Conservation (phyloP, 441 rosid genomes). For the Euphorbia celastroides region DNA sequence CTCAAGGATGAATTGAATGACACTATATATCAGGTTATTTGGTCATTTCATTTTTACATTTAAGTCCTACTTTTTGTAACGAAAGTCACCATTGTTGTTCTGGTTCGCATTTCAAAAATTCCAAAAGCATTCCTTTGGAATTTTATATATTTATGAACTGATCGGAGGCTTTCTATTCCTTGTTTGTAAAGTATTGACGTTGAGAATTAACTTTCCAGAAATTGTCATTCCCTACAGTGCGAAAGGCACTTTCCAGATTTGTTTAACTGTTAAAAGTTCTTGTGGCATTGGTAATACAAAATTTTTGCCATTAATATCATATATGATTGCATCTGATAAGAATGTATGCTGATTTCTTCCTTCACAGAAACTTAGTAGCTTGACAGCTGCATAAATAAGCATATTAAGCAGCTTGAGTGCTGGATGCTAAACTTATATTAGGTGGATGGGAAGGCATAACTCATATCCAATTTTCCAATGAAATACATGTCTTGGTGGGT, state of each 20-base stretch:
- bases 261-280: background rate
- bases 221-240: background rate
- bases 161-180: background rate
- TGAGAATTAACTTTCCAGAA: background rate
- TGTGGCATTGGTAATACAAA: background rate
- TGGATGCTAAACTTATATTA: background rate
- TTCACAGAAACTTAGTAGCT: background rate
- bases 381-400: background rate
- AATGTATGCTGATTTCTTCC: background rate
- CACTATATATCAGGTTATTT: slow-evolving; percentile 78
- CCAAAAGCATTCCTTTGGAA: background rate
- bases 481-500: background rate
- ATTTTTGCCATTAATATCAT: background rate
- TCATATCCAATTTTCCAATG: background rate
- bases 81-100: slow-evolving; percentile 8
- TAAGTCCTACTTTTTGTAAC: slow-evolving; percentile 10
- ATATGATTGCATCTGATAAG: background rate
- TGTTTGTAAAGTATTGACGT: background rate
- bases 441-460: background rate
- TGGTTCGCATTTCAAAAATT: slow-evolving; percentile 10
- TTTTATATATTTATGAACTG: background rate
- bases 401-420: background rate
- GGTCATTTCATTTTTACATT: slow-evolving; percentile 7
- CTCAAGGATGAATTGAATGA: slow-evolving; percentile 94
- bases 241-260: background rate